These are phyloP conservation scores for Psilocybe mexicana DNA, from an alignment of 1,284 basidiomycete species.

Conservation along the genomic window DNA sequence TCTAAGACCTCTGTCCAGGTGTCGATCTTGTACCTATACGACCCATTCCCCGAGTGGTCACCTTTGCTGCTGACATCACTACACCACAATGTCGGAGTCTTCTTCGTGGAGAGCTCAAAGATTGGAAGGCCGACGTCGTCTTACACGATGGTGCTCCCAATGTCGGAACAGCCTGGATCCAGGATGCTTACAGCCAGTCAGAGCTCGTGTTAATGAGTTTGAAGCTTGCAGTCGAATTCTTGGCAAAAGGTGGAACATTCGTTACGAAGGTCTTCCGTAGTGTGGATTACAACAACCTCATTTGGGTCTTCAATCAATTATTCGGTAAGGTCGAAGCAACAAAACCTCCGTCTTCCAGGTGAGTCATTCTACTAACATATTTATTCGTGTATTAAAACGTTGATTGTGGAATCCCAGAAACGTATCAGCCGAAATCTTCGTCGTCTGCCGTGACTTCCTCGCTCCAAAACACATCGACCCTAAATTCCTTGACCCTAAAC, in stretches of 20 bases:
- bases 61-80: conserved; percentile 96
- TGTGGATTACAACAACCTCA: conserved; percentile 97
- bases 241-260: conserved; percentile 92
- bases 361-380: conserved; percentile 23
- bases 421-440: conserved; percentile 99
- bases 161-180: conserved; percentile 99
- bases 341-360: conserved; percentile 97
- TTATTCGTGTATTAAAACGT: conserved; percentile 1
- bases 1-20: conserved; percentile 44
- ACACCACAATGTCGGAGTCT: conserved; percentile 88
- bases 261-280: conserved; percentile 99
- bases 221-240: conserved; percentile 96
- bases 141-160: conserved; percentile 99
- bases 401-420: conserved; percentile 57
- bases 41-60: conserved; percentile 91
- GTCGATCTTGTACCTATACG: conserved; percentile 97
- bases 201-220: conserved; percentile 96
- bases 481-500: conserved; percentile 96
- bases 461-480: conserved; percentile 97
- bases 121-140: conserved; percentile 99
- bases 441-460: conserved; percentile 95
- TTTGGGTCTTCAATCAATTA: conserved; percentile 98
- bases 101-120: conserved; percentile 89
- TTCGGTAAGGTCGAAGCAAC: conserved; percentile 98
- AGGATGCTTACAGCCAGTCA: conserved; percentile 97